Evolutionary conservation across 257 asterid genomes (phyloP).

Genomic region (Leptodermis oblonga): DNA sequence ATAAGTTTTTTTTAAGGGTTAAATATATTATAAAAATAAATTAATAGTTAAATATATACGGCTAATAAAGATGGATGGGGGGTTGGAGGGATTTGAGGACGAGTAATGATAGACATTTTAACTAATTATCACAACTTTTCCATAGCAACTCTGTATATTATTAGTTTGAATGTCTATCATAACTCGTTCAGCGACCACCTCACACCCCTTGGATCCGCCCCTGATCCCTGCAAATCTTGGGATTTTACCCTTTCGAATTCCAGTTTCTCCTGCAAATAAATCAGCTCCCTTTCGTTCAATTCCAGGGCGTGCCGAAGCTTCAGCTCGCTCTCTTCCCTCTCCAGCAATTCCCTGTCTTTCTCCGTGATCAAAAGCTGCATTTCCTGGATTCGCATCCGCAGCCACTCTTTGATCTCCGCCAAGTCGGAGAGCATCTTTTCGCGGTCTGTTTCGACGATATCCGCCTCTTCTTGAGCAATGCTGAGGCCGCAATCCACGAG

Average conservation of each 20-base stretch:
- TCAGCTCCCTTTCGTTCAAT: slow-evolving; percentile 44
- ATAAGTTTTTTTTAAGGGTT: no score
- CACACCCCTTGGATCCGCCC: no score
- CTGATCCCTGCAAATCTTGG: slow-evolving; percentile 21
- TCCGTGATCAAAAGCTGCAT: slow-evolving; percentile 49
- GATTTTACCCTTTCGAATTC: slow-evolving; percentile 27
- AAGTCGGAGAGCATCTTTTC: slow-evolving; percentile 52
- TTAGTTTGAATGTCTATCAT: no score
- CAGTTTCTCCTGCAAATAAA: slow-evolving; percentile 30
- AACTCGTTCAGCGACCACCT: no score
- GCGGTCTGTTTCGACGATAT: slow-evolving; percentile 37
- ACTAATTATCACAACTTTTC: no score
- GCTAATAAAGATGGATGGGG: no score
- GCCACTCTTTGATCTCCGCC: slow-evolving; percentile 55
- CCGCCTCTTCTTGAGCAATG: slow-evolving; percentile 57
- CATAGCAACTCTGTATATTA: no score
- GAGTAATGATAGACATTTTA: no score
- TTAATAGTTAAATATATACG: no score
- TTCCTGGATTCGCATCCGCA: slow-evolving; percentile 46
- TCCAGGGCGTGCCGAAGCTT: slow-evolving; percentile 46
- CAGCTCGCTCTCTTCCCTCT: slow-evolving; percentile 49
- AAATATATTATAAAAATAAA: no score
- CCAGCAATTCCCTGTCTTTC: slow-evolving; percentile 50
- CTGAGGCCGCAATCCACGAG: slow-evolving; percentile 60
- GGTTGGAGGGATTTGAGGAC: no score